A percentile compares a stretch with the other conserved stretches of the same genome.
phyloP scores from a whole-genome alignment of 805 yeast genomes.

The Middelhovenomyces tepae region DNA sequence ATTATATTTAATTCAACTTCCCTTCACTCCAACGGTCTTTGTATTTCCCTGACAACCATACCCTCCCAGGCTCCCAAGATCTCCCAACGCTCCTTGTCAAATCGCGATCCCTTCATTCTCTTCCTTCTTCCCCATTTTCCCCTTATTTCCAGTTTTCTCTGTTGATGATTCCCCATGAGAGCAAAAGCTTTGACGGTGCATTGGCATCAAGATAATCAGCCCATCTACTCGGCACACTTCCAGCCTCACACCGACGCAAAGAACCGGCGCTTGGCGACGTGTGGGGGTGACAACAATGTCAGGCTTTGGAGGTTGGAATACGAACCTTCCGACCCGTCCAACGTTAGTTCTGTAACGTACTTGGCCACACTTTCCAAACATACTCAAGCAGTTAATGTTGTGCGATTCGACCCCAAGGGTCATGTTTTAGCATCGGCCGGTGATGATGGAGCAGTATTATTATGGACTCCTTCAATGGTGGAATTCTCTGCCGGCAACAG shows the following conservation, averaged over 20 bases:
- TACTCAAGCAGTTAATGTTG: constrained; percentile 90
- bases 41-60: too few species aligned
- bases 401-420: constrained; percentile 69
- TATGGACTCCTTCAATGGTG: constrained; percentile 59
- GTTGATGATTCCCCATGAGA: constrained; percentile 17
- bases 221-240: constrained; percentile 32
- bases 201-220: constrained; percentile 36
- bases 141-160: background rate
- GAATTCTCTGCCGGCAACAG: too few species aligned
- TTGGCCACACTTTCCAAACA: constrained; percentile 77
- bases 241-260: constrained; percentile 22
- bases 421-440: constrained; percentile 74
- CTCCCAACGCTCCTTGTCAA: too few species aligned
- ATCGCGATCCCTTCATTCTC: too few species aligned
- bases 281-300: constrained; percentile 92
- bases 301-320: constrained; percentile 37
- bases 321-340: constrained; percentile 27
- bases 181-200: constrained; percentile 32
- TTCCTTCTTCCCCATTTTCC: background rate
- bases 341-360: constrained; percentile 46
- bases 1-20: too few species aligned
- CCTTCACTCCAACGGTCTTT: too few species aligned
- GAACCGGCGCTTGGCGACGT: constrained; percentile 59
- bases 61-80: too few species aligned
- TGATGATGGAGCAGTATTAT: constrained; percentile 82